Conservation (phyloP, 768 basidiomycete species). For the Strobilomyces echinocephalus region DNA sequence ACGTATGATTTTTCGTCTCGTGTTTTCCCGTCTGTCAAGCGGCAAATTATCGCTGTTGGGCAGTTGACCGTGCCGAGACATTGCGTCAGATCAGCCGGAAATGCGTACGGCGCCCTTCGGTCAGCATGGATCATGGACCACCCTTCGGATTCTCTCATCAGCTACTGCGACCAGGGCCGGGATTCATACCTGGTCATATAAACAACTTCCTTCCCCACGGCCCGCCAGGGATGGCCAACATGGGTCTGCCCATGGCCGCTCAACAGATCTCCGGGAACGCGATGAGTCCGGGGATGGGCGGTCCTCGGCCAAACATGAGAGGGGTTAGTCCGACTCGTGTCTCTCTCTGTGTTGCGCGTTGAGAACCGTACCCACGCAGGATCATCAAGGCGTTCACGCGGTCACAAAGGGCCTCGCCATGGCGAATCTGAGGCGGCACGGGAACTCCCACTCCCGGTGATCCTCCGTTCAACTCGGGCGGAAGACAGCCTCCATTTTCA, state of each 20-base stretch:
- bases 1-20: slow-evolving; percentile 35
- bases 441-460: slow-evolving; percentile 45
- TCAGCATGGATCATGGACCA: slow-evolving; percentile 39
- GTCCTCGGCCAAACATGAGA: slow-evolving; percentile 28
- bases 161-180: slow-evolving; percentile 34
- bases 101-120: slow-evolving; percentile 47
- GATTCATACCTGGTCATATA: slow-evolving; percentile 32
- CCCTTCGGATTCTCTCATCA: slow-evolving; percentile 33
- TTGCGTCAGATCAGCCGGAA: too few relatives aligned
- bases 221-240: slow-evolving; percentile 29
- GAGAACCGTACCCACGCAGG: slow-evolving; percentile 23
- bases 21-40: background rate
- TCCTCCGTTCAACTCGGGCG: slow-evolving; percentile 36
- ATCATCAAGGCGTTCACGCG: slow-evolving; percentile 35
- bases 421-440: slow-evolving; percentile 30
- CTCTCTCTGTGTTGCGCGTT: slow-evolving; percentile 10
- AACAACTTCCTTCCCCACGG: slow-evolving; percentile 29
- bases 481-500: slow-evolving; percentile 32
- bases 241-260: slow-evolving; percentile 32
- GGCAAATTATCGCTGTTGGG: too few relatives aligned
- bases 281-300: slow-evolving; percentile 39
- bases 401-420: slow-evolving; percentile 29
- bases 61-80: too few relatives aligned
- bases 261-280: slow-evolving; percentile 24
- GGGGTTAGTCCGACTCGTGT: slow-evolving; percentile 13